Percentiles rank a stretch among this genome's conserved stretches.
Evolutionary conservation across 345 rosid species (phyloP).

Genomic region (Bruguiera sexangula): DNA sequence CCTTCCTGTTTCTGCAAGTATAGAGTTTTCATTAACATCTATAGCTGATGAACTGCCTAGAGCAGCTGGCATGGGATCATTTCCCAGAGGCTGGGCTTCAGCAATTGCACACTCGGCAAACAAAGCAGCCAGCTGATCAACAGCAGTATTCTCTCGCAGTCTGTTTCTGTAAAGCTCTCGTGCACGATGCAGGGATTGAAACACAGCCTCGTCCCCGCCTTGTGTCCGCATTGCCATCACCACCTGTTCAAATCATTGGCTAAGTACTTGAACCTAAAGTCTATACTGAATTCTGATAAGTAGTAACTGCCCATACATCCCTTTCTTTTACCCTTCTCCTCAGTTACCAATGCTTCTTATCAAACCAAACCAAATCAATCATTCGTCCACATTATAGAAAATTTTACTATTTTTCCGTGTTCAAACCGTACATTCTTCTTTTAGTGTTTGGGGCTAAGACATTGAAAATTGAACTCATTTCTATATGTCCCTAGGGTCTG

Average conservation of each 20-base stretch:
- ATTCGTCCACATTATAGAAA: too few relatives aligned
- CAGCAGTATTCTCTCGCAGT: constrained; percentile 50
- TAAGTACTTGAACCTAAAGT: background rate
- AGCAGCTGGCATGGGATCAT: constrained; percentile 26
- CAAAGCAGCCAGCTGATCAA: constrained; percentile 79
- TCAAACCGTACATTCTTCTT: too few relatives aligned
- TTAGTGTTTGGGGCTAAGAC: too few relatives aligned
- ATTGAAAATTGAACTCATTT: too few relatives aligned
- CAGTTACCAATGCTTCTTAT: too few relatives aligned
- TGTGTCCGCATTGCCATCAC: constrained; percentile 62
- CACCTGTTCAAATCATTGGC: constrained; percentile 45
- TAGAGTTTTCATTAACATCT: constrained; percentile 56
- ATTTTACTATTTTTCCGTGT: too few relatives aligned
- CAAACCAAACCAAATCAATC: too few relatives aligned
- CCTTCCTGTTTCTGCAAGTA: constrained; percentile 77
- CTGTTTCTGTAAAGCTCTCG: constrained; percentile 60
- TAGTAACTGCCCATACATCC: too few relatives aligned
- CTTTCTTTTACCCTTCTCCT: too few relatives aligned
- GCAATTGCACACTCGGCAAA: constrained; percentile 90
- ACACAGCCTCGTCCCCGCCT: constrained; percentile 84
- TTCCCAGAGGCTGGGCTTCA: constrained; percentile 58
- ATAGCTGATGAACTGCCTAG: constrained; percentile 21
- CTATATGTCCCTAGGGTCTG: too few relatives aligned
- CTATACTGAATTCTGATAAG: too few relatives aligned
- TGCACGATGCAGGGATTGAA: constrained; percentile 58